These are phyloP conservation scores for Stachybotrys echinatus DNA, from an alignment of 2,329 filamentous ascomycete species.

Conservation along the genomic window DNA sequence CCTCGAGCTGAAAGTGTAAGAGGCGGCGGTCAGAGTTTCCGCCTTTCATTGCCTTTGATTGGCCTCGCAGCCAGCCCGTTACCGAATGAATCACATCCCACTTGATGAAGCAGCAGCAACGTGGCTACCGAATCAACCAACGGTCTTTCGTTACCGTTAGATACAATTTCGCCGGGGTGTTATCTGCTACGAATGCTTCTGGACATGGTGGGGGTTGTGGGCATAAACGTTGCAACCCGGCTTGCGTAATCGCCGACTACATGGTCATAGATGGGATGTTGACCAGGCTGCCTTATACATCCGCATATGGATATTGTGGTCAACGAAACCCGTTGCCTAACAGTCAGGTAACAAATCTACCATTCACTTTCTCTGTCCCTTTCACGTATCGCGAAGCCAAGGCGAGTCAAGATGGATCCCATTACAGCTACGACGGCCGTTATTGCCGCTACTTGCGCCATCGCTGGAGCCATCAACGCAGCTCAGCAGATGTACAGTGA, in stretches of 20 bases:
- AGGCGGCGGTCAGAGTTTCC: background rate
- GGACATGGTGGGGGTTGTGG: background rate
- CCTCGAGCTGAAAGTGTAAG: background rate
- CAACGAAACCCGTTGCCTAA: background rate
- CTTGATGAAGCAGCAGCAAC: background rate
- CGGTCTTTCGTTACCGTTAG: background rate
- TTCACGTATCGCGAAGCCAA: background rate
- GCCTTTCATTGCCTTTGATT: background rate
- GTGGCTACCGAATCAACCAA: background rate
- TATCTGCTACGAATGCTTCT: background rate
- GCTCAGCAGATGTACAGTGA: background rate
- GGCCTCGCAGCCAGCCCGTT: background rate
- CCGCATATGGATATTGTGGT: background rate
- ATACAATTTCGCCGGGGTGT: background rate
- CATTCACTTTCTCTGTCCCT: background rate
- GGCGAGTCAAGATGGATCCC: background rate
- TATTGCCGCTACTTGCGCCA: background rate
- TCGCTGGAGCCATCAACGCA: background rate
- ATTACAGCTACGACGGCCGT: background rate
- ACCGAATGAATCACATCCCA: background rate
- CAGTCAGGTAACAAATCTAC: background rate
- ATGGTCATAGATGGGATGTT: background rate
- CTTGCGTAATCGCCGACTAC: background rate
- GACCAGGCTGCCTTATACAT: background rate
- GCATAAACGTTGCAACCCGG: background rate